Base-by-base conservation (phyloP, 495 filamentous ascomycete species). In the Penicillium canescens region DNA sequence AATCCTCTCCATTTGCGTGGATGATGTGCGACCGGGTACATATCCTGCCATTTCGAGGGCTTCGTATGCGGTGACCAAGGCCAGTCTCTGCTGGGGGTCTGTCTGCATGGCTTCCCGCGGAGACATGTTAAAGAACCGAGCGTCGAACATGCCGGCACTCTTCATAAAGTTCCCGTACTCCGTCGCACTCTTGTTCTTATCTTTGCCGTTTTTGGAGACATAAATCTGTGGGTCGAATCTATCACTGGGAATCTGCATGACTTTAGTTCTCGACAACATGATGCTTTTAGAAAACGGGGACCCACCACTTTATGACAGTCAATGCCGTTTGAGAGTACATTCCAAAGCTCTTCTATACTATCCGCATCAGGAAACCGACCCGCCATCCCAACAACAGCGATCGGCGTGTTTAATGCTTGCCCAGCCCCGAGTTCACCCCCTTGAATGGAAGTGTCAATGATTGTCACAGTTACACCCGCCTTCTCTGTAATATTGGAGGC, bases 201-300 rank as follows among this genome's bases (percentile, higher is more conserved):
- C 78, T 9, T 61, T 61, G 0, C 71, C 67, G 59, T 82, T 77
- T 1, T 18, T 18, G 18, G 18, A 18, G 33, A 44, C 65, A 46
- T 82, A 76, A 0, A 70, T 63, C 0, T 74, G 58, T 3, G 75
- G 31, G 49, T 80, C 71, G 26, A 76, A 82, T 16, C 78, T 64
- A 50, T 76, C 72, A 0, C 56, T 43, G 0, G 77, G 77, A 0
- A 81, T 62, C 40, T 43, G 57, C 6, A 42, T 56, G 20, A n/a
- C n/a, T n/a, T n/a, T n/a, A n/a, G n/a, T n/a, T n/a, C n/a, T n/a
- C n/a, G n/a, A n/a, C n/a, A n/a, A n/a, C n/a, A n/a, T n/a, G n/a
- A n/a, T n/a, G n/a, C n/a, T n/a, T n/a, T n/a, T n/a, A n/a, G n/a
- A n/a, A n/a, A n/a, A n/a, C n/a, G n/a, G n/a, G n/a, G n/a, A n/a